Percentiles rank a stretch among this genome's conserved stretches.
Conservation (phyloP, 306 rosid genomes). For the Citrullus amarus region DNA sequence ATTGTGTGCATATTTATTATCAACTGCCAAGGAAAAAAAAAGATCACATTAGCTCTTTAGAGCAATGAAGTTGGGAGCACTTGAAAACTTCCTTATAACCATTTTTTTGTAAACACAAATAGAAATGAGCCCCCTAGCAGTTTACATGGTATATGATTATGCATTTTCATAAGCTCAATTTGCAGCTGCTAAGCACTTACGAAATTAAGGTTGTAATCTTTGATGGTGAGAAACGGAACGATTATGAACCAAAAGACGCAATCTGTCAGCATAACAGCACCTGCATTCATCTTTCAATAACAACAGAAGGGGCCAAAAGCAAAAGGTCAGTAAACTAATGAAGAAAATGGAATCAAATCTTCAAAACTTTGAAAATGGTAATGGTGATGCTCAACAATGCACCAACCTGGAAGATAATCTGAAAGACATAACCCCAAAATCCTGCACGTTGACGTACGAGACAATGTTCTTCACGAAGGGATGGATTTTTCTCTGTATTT, state of each 20-base stretch:
- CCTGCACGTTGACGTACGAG: constrained; percentile 53
- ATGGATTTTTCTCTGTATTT: constrained; percentile 24
- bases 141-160: not conserved
- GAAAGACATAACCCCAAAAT: constrained; percentile 62
- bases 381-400: not conserved
- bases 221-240: constrained; percentile 70
- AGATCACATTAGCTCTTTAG: not conserved
- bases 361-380: not conserved
- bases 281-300: constrained; percentile 75
- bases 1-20: constrained; percentile 63
- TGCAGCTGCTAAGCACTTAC: constrained; percentile 32
- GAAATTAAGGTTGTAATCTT: constrained; percentile 65
- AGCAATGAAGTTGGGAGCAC: not conserved
- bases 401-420: constrained; percentile 75
- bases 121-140: not conserved
- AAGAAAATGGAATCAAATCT: not conserved
- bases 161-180: not conserved
- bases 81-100: not conserved
- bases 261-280: constrained; percentile 87
- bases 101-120: not conserved
- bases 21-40: constrained; percentile 36
- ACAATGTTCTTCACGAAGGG: constrained; percentile 19
- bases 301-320: not conserved
- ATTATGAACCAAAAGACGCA: constrained; percentile 84
- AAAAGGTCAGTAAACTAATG: not conserved